Evolutionary conservation across 805 yeast species (phyloP).

Genomic region (Nakazawaea holstii): DNA sequence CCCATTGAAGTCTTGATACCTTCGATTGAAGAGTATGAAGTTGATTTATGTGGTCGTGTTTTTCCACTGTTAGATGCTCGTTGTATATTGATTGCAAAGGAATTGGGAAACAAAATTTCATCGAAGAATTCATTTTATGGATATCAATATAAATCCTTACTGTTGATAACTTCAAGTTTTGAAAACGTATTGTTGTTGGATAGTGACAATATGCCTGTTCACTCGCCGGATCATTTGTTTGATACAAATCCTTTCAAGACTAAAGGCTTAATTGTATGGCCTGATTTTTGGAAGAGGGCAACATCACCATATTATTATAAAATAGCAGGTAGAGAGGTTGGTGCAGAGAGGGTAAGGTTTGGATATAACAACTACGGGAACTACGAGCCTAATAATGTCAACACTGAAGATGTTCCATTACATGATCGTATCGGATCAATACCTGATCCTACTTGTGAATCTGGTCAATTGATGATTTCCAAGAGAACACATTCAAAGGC

Average conservation of each 20-base stretch:
- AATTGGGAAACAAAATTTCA: conserved; percentile 51
- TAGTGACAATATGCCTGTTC: conserved; percentile 70
- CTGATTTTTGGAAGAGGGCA: conserved; percentile 47
- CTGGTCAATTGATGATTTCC: conserved; percentile 58
- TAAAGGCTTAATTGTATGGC: conserved; percentile 46
- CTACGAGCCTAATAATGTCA: conserved; percentile 25
- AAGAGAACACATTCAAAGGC: conserved; percentile 50
- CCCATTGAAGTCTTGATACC: conserved; percentile 87
- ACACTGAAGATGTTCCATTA: conserved; percentile 30
- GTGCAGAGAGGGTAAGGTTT: conserved; percentile 32
- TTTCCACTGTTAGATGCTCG: conserved; percentile 59
- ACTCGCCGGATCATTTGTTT: conserved; percentile 58
- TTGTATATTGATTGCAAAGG: conserved; percentile 61
- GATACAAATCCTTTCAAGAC: conserved; percentile 47
- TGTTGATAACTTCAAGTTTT: conserved; percentile 67
- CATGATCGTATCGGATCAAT: conserved; percentile 59
- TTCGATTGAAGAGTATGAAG: conserved; percentile 61
- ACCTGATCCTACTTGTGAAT: conserved; percentile 60
- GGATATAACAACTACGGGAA: conserved; percentile 33
- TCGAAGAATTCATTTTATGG: conserved; percentile 46
- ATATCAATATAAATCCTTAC: conserved; percentile 67
- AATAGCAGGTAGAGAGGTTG: conserved; percentile 39
- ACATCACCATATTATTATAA: conserved; percentile 45
- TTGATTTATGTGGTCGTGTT: conserved; percentile 59
- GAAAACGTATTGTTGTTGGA: conserved; percentile 69